Evolutionary conservation across 1,139 yeast species (phyloP), one percentile per base, ranked within the genome.

Genomic region (Kodamaea suecica): DNA sequence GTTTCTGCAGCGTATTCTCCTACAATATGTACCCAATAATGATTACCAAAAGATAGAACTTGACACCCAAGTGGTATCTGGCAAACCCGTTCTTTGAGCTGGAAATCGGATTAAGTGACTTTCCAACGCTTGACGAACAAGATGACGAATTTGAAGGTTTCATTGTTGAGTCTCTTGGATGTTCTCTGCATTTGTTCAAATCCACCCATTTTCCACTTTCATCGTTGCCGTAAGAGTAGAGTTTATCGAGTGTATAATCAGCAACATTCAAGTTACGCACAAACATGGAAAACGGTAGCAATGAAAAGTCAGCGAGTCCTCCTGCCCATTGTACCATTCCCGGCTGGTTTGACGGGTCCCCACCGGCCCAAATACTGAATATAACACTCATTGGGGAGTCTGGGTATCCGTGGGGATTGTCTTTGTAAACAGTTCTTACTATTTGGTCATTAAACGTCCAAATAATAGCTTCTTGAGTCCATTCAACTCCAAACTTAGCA

Each of bases 311-410:
- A 12, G 71, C 66, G 23, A 47, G 47, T 11, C 70, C 71, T 2
- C 72, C 74, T 12, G 74, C 65, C 62, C 74, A 63, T 44, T 62
- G 66, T 43, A 72, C 66, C 24, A 76, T 70, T 31, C 75, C 80
- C 52, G 70, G 63, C 5, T 54, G 58, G 37, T 65, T 66, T 11
- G 61, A 64, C 36, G 64, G 56, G 42, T 71, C 74, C 30, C 79
- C 76, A 5, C 52, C 52, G 0, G 65, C 69, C 73, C 73, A 68
- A 21, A 66, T 43, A 45, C 71, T 63, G 23, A 66, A 45, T 35
- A 54, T 58, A n/a, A 67, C 45, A 17, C 49, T 45, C 70, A 65
- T 63, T 17, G 74, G 74, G 5, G 67, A 54, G 4, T 43, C 23
- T 3, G 74, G 73, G 31, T 49, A 59, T 8, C 70, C 71, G 30